Evolutionary conservation across 768 basidiomycete genomes (phyloP), one percentile per base, ranked within the genome.

Genomic region (Leccinellum albellum): DNA sequence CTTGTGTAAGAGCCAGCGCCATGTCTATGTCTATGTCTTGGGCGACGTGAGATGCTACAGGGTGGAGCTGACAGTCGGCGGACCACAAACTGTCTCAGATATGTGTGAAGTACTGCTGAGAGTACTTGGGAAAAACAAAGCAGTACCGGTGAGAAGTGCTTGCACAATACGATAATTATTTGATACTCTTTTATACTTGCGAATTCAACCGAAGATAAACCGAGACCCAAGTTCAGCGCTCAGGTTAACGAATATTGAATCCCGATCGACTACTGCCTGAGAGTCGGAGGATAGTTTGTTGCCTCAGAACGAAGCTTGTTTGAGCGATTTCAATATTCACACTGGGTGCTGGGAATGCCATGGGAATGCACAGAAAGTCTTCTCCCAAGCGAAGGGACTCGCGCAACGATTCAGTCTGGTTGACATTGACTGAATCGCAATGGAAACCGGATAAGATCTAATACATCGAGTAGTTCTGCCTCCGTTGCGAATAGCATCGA

Each of bases 1-100:
- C 88, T 56, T 87, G 82, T 4, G 82, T 74, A 29, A 53, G 70
- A 69, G 6, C 82, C 81, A 24, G 81, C 26, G 54, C 77, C 86
- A 89, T 89, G 12, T 54, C 51, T 47, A 20, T 45, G 17, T 24
- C 33, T 47, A 46, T 20, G 5, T 42, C 40, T 20, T 42, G 4
- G 9, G 20, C 10, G n/a, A 4, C 3, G 40, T 40, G n/a, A 40
- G 10, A 40, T 12, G 40, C 12, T 42, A 10, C 20, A 42, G 12
- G 20, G 10, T 40, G 40, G 20, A 20, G 40, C 20, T 20, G 3
- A 42, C 40, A 42, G 40, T 42, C n/a, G 20, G 40, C 20, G n/a
- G 37, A 40, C 17, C 37, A 9, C n/a, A n/a, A n/a, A 40, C 37
- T n/a, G 37, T n/a, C 37, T 10, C 15, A 15, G 37, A 40, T 2